Percentiles rank a stretch among this genome's conserved stretches.
Conservation (phyloP, 805 yeast species). For the Tetrapisispora pingtungensis region DNA sequence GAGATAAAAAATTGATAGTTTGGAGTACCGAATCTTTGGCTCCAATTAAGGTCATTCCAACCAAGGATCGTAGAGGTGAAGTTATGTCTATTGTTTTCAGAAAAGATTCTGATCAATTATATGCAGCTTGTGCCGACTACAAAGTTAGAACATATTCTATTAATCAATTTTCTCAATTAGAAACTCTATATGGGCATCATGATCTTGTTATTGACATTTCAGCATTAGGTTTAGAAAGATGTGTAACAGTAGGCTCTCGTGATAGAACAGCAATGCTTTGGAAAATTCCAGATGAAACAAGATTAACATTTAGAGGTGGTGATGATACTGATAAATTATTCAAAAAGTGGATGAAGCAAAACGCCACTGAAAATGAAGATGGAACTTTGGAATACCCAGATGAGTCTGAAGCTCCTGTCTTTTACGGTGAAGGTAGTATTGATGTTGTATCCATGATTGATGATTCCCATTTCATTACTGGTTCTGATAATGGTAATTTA, state of each 20-base stretch:
- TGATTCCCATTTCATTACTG: slow-evolving; percentile 86
- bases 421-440: slow-evolving; percentile 72
- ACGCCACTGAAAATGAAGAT: slow-evolving; percentile 22
- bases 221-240: slow-evolving; percentile 76
- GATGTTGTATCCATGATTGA: slow-evolving; percentile 88
- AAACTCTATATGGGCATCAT: slow-evolving; percentile 90
- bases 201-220: slow-evolving; percentile 76
- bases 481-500: slow-evolving; percentile 87
- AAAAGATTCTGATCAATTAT: slow-evolving; percentile 71
- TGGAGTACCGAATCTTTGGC: slow-evolving; percentile 79
- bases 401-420: slow-evolving; percentile 29
- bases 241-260: slow-evolving; percentile 91
- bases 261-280: slow-evolving; percentile 93
- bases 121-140: slow-evolving; percentile 87
- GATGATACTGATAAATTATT: slow-evolving; percentile 42
- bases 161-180: slow-evolving; percentile 80
- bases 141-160: slow-evolving; percentile 80
- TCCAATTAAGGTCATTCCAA: slow-evolving; percentile 67
- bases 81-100: slow-evolving; percentile 70
- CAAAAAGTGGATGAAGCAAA: slow-evolving; percentile 29
- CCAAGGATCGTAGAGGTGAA: slow-evolving; percentile 59
- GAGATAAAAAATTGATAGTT: slow-evolving; percentile 67
- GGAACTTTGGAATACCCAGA: slow-evolving; percentile 25
- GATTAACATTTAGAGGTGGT: slow-evolving; percentile 89
- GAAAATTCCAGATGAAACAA: slow-evolving; percentile 93